These are phyloP conservation scores for Colletotrichum gloeosporioides DNA, from an alignment of 2,329 filamentous ascomycete species.

Conservation along the genomic window DNA sequence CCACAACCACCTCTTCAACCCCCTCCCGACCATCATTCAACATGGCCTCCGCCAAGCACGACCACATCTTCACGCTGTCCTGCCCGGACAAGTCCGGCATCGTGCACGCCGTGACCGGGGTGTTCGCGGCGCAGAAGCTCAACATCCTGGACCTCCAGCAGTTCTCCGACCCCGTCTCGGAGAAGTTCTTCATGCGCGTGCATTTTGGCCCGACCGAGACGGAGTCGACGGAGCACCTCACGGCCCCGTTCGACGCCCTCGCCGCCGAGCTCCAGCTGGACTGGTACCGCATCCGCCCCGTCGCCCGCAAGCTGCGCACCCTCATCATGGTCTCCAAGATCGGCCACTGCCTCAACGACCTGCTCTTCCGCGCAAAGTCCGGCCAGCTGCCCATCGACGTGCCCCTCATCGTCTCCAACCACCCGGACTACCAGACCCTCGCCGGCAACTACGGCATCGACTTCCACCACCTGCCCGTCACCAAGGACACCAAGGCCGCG, in stretches of 20 bases:
- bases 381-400: slow-evolving; percentile 78
- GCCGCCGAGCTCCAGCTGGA: slow-evolving; percentile 70
- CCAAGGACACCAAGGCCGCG: slow-evolving; percentile 74
- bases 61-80: slow-evolving; percentile 78
- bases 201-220: slow-evolving; percentile 72
- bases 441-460: slow-evolving; percentile 77
- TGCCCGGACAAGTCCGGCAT: slow-evolving; percentile 87
- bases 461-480: slow-evolving; percentile 83
- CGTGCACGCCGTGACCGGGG: slow-evolving; percentile 81
- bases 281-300: slow-evolving; percentile 70
- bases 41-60: slow-evolving; percentile 16
- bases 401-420: slow-evolving; percentile 82
- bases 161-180: slow-evolving; percentile 76
- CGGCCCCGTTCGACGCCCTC: slow-evolving; percentile 62
- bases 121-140: slow-evolving; percentile 75
- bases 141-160: slow-evolving; percentile 88
- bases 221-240: slow-evolving; percentile 56
- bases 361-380: slow-evolving; percentile 79
- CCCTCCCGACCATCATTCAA: slow-evolving; percentile 1
- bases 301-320: slow-evolving; percentile 73
- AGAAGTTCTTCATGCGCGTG: slow-evolving; percentile 88
- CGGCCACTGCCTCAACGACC: slow-evolving; percentile 83
- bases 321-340: slow-evolving; percentile 92
- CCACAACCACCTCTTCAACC: not conserved
- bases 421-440: slow-evolving; percentile 73